phyloP scores from a whole-genome alignment of 345 rosid genomes.

The Boechera divaricarpa region DNA sequence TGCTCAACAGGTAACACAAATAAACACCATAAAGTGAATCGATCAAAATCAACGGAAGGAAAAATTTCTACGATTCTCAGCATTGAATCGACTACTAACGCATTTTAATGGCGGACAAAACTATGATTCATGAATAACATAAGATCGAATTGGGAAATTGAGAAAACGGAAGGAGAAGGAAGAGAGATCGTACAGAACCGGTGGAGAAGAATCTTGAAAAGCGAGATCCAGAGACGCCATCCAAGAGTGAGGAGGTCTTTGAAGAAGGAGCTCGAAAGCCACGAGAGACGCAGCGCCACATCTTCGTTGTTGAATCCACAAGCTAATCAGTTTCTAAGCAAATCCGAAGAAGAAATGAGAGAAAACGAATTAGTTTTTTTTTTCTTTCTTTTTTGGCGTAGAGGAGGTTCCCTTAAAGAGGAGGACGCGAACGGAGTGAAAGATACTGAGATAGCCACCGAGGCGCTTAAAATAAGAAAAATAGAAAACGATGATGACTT shows the following conservation, averaged over 20 bases:
- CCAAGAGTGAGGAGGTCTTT: slow-evolving; percentile 49
- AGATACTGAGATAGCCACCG: slow-evolving; percentile 37
- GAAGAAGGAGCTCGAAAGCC: slow-evolving; percentile 71
- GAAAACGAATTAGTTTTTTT: not conserved
- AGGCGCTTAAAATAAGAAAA: slow-evolving; percentile 35
- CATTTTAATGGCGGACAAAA: slow-evolving; percentile 21
- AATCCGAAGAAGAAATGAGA: slow-evolving; percentile 38
- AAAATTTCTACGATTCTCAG: not conserved
- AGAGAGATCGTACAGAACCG: slow-evolving; percentile 60
- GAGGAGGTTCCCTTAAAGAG: slow-evolving; percentile 14
- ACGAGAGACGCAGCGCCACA: slow-evolving; percentile 99
- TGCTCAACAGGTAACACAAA: slow-evolving; percentile 39
- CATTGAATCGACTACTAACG: slow-evolving; percentile 18
- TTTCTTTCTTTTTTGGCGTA: not conserved
- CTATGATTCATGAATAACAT: not conserved
- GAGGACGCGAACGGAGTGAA: slow-evolving; percentile 41
- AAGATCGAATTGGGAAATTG: slow-evolving; percentile 14
- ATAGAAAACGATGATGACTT: slow-evolving; percentile 41
- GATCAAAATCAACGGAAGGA: slow-evolving; percentile 24
- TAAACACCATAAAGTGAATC: not conserved
- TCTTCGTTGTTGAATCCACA: slow-evolving; percentile 41
- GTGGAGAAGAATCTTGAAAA: slow-evolving; percentile 74
- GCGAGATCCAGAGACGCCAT: slow-evolving; percentile 60
- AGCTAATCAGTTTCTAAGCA: slow-evolving; percentile 21
- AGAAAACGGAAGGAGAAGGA: not conserved